Evolutionary conservation across 2,329 filamentous ascomycete genomes (phyloP), one percentile per base, ranked within the genome.

Genomic region (Madurella mycetomatis): DNA sequence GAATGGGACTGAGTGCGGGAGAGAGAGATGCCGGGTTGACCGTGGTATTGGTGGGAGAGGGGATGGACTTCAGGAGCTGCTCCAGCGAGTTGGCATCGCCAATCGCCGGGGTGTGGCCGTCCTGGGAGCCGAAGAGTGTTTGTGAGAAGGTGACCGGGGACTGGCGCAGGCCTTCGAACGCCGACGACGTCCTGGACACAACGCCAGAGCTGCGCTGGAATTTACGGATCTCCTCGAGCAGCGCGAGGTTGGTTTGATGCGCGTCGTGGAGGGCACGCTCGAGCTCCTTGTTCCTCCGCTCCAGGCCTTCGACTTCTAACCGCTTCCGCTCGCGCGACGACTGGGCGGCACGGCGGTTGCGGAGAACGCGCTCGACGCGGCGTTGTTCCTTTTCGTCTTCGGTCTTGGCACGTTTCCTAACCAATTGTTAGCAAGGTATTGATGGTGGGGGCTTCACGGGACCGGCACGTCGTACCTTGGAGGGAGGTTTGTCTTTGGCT

Each of bases 301-400:
- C 89, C 32, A 97, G 82, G 43, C 86, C 86, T 73, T 97, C 94
- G 40, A 95, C 90, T 73, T 97, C 85, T 13, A 80, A 79, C 54
- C 92, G 84, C 80, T 96, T 96, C 56, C 92, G 88, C 73, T 99
- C 94, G 48, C 94, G 82, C 4, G 94, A 99, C 55, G 95, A 96
- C 78, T 97, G 94, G 41, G 94, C 94, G 44, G 94, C 94, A 56
- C 92, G 89, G 62, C 94, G 90, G 70, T 99, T 99, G 43, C 94
- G 87, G 65, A 97, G 90, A 61, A 99, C 94, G 59, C 94, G 90
- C 77, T 99, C 94, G 52, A 97, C 95, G 58, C 94, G 88, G 43
- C 94, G 88, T 73, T 99, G 94, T 74, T 97, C 94, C 76, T 99
- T 99, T 74, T 99, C 94, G 67, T 96, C 94, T 66, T 95, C 92